Percentiles rank a stretch among this genome's conserved stretches.
Evolutionary conservation across 495 filamentous ascomycete genomes (phyloP).

Genomic region (Xylaria acuta): DNA sequence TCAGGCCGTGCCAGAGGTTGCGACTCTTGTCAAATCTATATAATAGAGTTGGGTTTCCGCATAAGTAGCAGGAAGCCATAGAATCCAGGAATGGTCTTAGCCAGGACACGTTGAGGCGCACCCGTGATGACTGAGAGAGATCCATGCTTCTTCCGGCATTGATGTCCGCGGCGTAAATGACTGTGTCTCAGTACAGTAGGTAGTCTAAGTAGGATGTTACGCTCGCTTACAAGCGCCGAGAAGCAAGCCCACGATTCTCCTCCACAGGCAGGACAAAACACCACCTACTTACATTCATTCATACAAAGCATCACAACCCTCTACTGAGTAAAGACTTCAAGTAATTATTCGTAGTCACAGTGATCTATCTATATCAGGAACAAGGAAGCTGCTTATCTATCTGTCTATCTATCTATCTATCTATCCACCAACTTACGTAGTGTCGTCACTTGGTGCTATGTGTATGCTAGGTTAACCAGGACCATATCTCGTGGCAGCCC

Average conservation of each 20-base stretch:
- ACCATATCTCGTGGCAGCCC: constrained; percentile 18
- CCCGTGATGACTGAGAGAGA: neutral
- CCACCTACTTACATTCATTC: neutral
- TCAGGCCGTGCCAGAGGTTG: neutral
- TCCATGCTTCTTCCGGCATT: neutral
- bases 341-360: neutral
- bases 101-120: neutral
- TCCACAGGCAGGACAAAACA: neutral
- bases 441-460: too few relatives aligned
- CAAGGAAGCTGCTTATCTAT: constrained; percentile 13
- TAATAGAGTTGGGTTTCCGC: too few relatives aligned
- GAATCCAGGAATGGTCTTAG: neutral
- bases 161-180: neutral
- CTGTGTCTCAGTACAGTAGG: neutral
- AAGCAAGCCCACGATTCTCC: neutral
- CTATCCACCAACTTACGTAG: too few relatives aligned
- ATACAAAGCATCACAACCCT: neutral
- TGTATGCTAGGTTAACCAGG: neutral
- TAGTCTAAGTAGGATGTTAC: neutral
- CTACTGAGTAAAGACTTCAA: neutral
- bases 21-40: too few relatives aligned
- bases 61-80: neutral
- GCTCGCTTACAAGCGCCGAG: neutral
- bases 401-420: too few relatives aligned
- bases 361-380: constrained; percentile 15